Conservation (phyloP, 164 flowering plant species). For the Platanus orientalis region DNA sequence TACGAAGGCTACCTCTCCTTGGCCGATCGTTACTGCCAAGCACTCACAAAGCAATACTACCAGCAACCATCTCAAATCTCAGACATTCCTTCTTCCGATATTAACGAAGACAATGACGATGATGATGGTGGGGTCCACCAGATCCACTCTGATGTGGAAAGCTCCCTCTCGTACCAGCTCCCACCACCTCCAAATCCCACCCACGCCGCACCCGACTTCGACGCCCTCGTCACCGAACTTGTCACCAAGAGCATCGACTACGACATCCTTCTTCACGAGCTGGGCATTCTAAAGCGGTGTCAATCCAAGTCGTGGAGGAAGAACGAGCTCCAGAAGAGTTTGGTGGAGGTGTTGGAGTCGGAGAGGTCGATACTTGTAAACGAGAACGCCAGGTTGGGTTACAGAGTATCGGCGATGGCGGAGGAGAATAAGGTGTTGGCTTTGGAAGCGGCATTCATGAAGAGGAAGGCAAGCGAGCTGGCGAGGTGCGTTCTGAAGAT, state of each 20-base stretch:
- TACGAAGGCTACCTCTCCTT: constrained; percentile 54
- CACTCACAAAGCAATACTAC: constrained; percentile 25
- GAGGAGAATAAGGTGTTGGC: constrained; percentile 56
- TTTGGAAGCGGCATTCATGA: constrained; percentile 51
- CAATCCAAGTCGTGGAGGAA: constrained; percentile 37
- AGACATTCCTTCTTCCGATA: neutral
- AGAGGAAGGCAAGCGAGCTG: constrained; percentile 56
- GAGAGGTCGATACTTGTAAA: constrained; percentile 58
- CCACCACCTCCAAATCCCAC: neutral
- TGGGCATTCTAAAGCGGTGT: constrained; percentile 17
- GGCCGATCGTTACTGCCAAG: constrained; percentile 57
- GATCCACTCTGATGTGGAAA: constrained; percentile 54
- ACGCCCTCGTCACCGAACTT: constrained; percentile 37
- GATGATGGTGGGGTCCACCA: constrained; percentile 5
- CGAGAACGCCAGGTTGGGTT: constrained; percentile 59
- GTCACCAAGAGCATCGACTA: constrained; percentile 48
- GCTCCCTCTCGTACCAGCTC: constrained; percentile 53
- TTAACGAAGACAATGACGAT: constrained; percentile 13
- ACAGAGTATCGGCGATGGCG: constrained; percentile 29
- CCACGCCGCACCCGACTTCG: constrained; percentile 9
- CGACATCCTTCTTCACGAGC: constrained; percentile 37
- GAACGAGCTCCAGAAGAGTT: constrained; percentile 58
- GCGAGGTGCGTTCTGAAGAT: constrained; percentile 60
- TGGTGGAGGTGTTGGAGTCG: constrained; percentile 70
- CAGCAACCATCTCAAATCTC: constrained; percentile 16